Conservation (phyloP, 495 filamentous ascomycete genomes). For the Neurospora sublineolata region DNA sequence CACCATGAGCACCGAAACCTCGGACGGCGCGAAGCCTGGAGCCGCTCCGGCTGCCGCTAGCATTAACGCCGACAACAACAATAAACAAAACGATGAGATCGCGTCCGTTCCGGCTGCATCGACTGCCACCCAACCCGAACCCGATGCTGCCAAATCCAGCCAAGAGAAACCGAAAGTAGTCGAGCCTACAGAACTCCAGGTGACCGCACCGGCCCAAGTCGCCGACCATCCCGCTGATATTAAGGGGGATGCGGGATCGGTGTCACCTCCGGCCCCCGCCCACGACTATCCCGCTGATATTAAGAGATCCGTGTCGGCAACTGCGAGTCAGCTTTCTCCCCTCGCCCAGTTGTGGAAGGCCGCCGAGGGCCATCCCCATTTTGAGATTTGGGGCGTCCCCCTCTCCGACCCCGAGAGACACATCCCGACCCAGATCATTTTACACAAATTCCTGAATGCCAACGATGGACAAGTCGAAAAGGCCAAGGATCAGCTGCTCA, state of each 20-base stretch:
- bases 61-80: neutral
- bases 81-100: neutral
- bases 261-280: too few relatives aligned
- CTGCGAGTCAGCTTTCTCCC: conserved; percentile 2
- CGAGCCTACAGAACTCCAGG: neutral
- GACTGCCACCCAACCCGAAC: neutral
- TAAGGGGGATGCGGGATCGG: neutral
- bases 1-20: neutral
- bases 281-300: neutral
- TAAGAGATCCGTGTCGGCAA: neutral
- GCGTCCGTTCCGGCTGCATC: neutral
- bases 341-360: conserved; percentile 26
- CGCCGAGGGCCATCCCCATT: conserved; percentile 31
- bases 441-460: conserved; percentile 86
- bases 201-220: neutral
- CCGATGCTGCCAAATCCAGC: neutral
- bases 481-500: conserved; percentile 62
- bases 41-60: neutral
- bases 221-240: neutral
- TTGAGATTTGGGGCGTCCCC: conserved; percentile 71
- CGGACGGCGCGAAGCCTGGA: neutral
- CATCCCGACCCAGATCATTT: conserved; percentile 63
- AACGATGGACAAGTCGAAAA: conserved; percentile 63
- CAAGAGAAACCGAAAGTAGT: neutral
- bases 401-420: conserved; percentile 41